Evolutionary conservation across 2,329 filamentous ascomycete species (phyloP), one percentile per base, ranked within the genome.

Genomic region (Trichoderma sp.): DNA sequence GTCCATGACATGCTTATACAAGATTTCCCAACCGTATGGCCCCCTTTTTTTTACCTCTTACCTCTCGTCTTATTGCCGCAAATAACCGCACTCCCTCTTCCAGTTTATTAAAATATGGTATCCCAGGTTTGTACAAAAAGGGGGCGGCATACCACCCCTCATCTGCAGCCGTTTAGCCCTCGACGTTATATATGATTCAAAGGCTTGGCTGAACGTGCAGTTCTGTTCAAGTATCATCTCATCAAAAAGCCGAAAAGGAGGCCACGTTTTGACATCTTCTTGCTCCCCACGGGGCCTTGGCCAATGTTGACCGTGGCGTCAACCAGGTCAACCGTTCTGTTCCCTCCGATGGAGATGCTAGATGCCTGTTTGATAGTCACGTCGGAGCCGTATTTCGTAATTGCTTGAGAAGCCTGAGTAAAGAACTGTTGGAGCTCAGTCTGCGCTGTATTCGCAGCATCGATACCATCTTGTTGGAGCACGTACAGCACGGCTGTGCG

Each of bases 401-500:
- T 74, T 60, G 75, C 75, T 24, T 77, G 74, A 59, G 74, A 75
- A 11, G 80, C 80, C 18, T 75, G 74, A 10, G 78, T 81, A 71
- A 91, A 88, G 72, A 90, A 86, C 2, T 75, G 78, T 74, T 90
- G 85, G 14, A 91, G 79, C 4, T 77, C 75, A 8, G 77, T 79
- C 74, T 90, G 89, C 0, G 87, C 87, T 6, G 77, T 77, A 58
- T 85, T 82, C 0, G 88, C 89, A 49, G 81, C 79, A 37, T 80
- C 76, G 1, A 89, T 73, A 5, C 77, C 80, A 68, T 86, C 78
- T 72, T 88, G 79, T 73, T 91, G 87, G 2, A 91, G 79, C 30
- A 91, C 81, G 71, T 83, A 90, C 18, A 91, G 81, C 3, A 91
- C 85, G 0, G 84, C 84, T 2, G 90, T 83, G 4, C 89, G 83